Conservation (phyloP, 169 alveolate species). For the Eimeria zaria region DNA sequence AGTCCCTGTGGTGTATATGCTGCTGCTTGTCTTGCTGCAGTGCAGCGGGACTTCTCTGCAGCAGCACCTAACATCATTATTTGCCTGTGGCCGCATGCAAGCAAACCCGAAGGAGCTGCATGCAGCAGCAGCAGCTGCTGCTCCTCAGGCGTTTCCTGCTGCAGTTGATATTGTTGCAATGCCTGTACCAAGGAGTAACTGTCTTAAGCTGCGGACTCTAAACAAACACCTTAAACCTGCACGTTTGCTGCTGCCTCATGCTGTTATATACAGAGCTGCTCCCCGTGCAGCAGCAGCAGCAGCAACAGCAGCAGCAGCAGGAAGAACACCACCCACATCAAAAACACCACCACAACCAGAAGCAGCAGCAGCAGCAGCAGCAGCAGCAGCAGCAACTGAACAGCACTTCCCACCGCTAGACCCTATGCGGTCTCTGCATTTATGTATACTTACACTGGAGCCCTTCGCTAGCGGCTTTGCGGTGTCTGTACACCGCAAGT, state of each 20-base stretch:
- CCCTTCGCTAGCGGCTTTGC: slow-evolving; percentile 38
- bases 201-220: neutral
- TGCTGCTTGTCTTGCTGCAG: slow-evolving; percentile 3
- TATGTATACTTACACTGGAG: slow-evolving; percentile 31
- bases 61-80: neutral
- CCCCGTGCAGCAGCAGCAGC: neutral
- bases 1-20: too few species aligned
- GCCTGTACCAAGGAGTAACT: neutral
- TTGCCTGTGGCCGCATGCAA: neutral
- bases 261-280: slow-evolving; percentile 4
- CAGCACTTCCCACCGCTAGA: neutral
- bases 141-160: neutral
- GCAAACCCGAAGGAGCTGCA: neutral
- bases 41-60: slow-evolving; percentile 23
- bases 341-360: neutral
- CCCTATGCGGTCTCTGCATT: slow-evolving; percentile 33
- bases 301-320: slow-evolving; percentile 29
- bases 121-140: neutral
- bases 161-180: slow-evolving; percentile 16
- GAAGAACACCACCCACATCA: neutral
- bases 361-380: slow-evolving; percentile 25
- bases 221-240: neutral
- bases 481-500: slow-evolving; percentile 53
- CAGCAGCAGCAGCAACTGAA: neutral
- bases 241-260: slow-evolving; percentile 44